These are phyloP conservation scores for Talaromyces ruber DNA, from an alignment of 495 filamentous ascomycete genomes.

Conservation along the genomic window DNA sequence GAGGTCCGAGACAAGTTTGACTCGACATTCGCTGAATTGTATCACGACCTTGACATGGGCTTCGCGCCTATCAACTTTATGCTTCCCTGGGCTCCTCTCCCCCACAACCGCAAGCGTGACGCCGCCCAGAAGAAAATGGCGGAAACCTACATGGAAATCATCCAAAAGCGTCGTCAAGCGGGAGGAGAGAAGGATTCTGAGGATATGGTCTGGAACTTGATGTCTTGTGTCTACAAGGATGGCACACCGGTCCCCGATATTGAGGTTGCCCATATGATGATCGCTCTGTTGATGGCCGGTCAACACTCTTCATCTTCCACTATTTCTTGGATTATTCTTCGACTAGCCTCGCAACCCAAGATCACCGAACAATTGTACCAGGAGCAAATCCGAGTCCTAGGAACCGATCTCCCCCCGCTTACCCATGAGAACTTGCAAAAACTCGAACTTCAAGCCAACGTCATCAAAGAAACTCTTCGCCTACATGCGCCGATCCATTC, in stretches of 20 bases:
- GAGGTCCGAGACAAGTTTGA: constrained; percentile 71
- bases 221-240: constrained; percentile 71
- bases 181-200: constrained; percentile 37
- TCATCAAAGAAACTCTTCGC: constrained; percentile 74
- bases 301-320: constrained; percentile 83
- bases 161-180: constrained; percentile 51
- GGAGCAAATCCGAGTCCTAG: constrained; percentile 60
- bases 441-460: constrained; percentile 58
- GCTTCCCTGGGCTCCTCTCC: constrained; percentile 79
- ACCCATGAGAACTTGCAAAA: constrained; percentile 59
- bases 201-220: constrained; percentile 81
- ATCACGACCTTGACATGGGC: constrained; percentile 78
- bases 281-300: constrained; percentile 81
- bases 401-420: constrained; percentile 53
- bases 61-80: constrained; percentile 81
- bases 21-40: constrained; percentile 62
- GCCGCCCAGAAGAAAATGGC: constrained; percentile 65
- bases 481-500: constrained; percentile 77
- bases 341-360: constrained; percentile 63
- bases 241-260: constrained; percentile 62
- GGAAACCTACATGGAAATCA: constrained; percentile 69
- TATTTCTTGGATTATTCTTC: constrained; percentile 72
- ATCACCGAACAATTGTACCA: constrained; percentile 67
- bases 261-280: constrained; percentile 88
- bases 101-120: constrained; percentile 74